Conservation (phyloP, 345 rosid species). For the Arabis alpina region DNA sequence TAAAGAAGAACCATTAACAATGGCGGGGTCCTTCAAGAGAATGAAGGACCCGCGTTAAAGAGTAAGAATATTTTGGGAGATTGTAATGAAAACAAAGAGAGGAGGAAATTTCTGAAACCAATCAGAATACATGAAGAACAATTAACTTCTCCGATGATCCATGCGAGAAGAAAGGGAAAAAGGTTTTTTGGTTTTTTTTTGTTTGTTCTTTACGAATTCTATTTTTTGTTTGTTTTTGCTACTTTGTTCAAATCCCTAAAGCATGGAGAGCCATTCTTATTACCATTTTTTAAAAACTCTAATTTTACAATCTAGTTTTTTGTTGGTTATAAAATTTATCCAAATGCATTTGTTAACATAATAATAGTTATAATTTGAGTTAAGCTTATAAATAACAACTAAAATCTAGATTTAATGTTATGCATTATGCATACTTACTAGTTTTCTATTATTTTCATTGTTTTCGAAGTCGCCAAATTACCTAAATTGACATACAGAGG, state of each 20-base stretch:
- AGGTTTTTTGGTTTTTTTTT: slow-evolving; percentile 12
- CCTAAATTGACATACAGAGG: too few species aligned
- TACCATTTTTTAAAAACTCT: slow-evolving; percentile 3
- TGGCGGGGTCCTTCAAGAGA: slow-evolving; percentile 54
- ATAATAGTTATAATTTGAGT: too few species aligned
- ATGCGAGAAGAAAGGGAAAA: slow-evolving; percentile 36
- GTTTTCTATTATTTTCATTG: too few species aligned
- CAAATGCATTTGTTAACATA: too few species aligned
- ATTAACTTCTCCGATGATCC: slow-evolving; percentile 34
- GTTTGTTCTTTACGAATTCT: slow-evolving; percentile 11
- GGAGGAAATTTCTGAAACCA: slow-evolving; percentile 17
- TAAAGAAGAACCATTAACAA: slow-evolving; percentile 6
- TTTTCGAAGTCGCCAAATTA: too few species aligned
- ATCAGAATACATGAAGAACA: slow-evolving; percentile 34
- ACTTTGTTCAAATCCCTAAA: slow-evolving; percentile 38
- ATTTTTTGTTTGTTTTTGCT: slow-evolving; percentile 26
- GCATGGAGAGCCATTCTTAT: slow-evolving; percentile 46
- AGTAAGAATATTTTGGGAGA: slow-evolving; percentile 20
- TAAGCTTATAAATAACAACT: too few species aligned
- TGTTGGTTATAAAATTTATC: background rate
- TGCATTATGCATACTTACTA: too few species aligned
- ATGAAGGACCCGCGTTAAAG: slow-evolving; percentile 60
- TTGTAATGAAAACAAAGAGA: slow-evolving; percentile 24
- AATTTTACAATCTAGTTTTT: slow-evolving; percentile 36
- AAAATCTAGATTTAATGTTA: too few species aligned